Evolutionary conservation across 129 eudicot species (phyloP), one percentile per base, ranked within the genome.

Genomic region (Flaveria robusta): DNA sequence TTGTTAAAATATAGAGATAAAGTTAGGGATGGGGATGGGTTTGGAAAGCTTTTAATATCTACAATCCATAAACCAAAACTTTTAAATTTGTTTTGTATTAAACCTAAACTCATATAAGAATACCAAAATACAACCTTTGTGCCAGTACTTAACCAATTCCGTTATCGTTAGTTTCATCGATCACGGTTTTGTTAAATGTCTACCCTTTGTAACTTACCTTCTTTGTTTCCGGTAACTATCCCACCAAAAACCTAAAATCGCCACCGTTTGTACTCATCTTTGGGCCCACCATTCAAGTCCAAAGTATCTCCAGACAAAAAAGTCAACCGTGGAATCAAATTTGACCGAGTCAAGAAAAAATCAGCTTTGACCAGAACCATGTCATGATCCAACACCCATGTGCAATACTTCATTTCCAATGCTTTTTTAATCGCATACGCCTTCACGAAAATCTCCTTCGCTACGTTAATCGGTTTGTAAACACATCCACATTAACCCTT

Each of bases 1-100:
- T 34, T 34, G 7, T 34, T 34, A 34, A 34, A 34, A 34, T 34
- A 34, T 34, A 34, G 3, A 34, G 39, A 34, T 34, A 34, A 34
- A 34, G 7, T 34, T 34, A 7, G 1, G 3, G 39, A 34, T 5
- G 39, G 7, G 37, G 7, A 34, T 34, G 39, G 39, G 6, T 34
- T 34, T 1, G 7, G 1, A 34, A 34, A 4, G 8, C 39, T 34
- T 0, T 34, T 5, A 34, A 7, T 34, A 70, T 93, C 97, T 46
- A 93, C 81, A 50, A 74, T 72, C 97, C 96, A 93, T 82, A 88
- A n/a, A 65, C 90, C 87, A 5, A 89, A 66, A 18, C 79, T 68
- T 63, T 68, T 72, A 29, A 93, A 93, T 60, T 76, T 79, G 39
- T 67, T 77, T 71, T 75, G 77, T 75, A 93, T 66, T 47, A 70